Evolutionary conservation across 1,139 yeast species (phyloP), one percentile per base, ranked within the genome.

Genomic region (Magnusiomyces suaveolens): DNA sequence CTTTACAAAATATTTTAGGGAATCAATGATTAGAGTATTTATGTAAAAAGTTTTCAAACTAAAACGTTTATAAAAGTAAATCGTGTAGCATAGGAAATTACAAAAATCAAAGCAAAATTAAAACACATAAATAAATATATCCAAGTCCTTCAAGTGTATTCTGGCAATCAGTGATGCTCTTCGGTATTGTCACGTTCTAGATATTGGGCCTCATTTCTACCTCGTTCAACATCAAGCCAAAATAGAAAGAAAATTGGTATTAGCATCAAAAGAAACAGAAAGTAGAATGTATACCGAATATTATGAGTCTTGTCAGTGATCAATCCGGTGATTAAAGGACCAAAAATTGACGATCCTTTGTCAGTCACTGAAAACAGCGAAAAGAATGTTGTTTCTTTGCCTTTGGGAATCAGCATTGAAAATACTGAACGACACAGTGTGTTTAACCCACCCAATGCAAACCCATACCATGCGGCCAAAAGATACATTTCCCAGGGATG

Each of bases 281-380:
- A 74, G 72, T 79, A 83, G 64, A 84, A 84, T 10, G 87, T 78
- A 64, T 82, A 80, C 47, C 89, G 71, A 54, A 84, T 81, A 58
- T 83, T 80, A 63, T 84, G 89, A 0, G 87, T 82, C 55, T 70
- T 70, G 67, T 84, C 87, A 2, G 85, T 81, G 51, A 84, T 76
- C 55, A 83, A 57, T 0, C 87, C 90, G 16, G 84, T 79, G 29
- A 83, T 62, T 6, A 81, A 68, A 0, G 90, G 90, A 0, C 90
- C 89, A 36, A 84, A 60, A 3, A 84, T 77, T 0, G 87, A 81
- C 8, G 87, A 81, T 2, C 89, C 88, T 62, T 84, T 84, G 65
- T 84, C 90, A 0, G 90, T 84, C 46, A 84, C 81, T 38, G 84
- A 78, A 66, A 80, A 84, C 48, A 84, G 69, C 18, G 88, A 82